Evolutionary conservation across 225 moss, liverwort and hornwort genomes (phyloP).

Genomic region (Marchantia paleacea): DNA sequence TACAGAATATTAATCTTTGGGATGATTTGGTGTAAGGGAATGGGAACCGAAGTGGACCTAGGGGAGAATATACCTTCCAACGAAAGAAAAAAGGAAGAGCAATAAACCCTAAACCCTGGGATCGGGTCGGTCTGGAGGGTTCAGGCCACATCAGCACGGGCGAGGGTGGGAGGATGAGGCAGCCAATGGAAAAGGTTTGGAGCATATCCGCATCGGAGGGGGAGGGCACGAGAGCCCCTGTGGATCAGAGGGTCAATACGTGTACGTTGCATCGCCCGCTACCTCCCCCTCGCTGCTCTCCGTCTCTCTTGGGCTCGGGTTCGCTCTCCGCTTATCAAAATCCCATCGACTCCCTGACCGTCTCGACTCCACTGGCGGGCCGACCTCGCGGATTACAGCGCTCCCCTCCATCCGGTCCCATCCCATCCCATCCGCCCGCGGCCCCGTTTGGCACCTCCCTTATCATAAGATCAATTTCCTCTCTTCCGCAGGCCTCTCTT

Average conservation of each 20-base stretch:
- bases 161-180: slow-evolving; percentile 9
- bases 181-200: slow-evolving; percentile 16
- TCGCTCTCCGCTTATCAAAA: neutral
- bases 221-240: slow-evolving; percentile 9
- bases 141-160: slow-evolving; percentile 18
- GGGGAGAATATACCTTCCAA: neutral
- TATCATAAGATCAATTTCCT: slow-evolving; percentile 15
- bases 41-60: neutral
- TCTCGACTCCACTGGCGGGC: neutral
- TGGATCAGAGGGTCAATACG: slow-evolving; percentile 37
- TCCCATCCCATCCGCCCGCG: neutral
- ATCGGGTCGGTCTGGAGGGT: neutral
- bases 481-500: neutral
- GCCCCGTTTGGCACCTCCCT: neutral
- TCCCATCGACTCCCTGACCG: neutral
- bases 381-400: neutral
- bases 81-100: neutral
- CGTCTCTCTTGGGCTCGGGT: too few species aligned
- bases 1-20: too few species aligned
- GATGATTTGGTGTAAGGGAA: too few species aligned
- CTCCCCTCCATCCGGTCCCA: neutral
- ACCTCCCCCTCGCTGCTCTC: neutral
- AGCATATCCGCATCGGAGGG: slow-evolving; percentile 37
- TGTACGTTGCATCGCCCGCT: slow-evolving; percentile 15
- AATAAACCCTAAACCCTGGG: slow-evolving; percentile 21